Percentiles rank a stretch among this genome's conserved stretches.
phyloP scores from a whole-genome alignment of 1,284 basidiomycete genomes.

The Lignosus rhinocerotis region DNA sequence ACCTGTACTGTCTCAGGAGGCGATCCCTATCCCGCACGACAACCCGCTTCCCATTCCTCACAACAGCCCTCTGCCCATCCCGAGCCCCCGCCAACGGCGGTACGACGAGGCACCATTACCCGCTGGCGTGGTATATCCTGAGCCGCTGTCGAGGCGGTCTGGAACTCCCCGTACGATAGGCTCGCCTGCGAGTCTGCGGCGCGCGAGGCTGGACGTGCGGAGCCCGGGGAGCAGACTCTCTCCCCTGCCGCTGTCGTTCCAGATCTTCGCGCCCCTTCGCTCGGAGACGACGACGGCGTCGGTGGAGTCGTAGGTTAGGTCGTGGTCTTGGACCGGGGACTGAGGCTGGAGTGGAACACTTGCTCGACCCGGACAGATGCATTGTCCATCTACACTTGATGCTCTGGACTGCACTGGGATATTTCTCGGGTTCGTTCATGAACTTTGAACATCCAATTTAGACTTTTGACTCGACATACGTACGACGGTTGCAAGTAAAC shows the following conservation, averaged over 20 bases:
- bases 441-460: too few species aligned
- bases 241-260: conserved; percentile 16
- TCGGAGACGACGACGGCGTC: conserved; percentile 4
- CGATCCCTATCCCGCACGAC: conserved; percentile 2
- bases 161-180: neutral
- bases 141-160: conserved; percentile 16
- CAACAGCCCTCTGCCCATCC: conserved; percentile 6
- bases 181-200: conserved; percentile 9
- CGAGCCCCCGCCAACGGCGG: conserved; percentile 9
- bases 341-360: too few species aligned
- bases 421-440: too few species aligned
- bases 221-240: conserved; percentile 20
- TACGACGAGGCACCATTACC: conserved; percentile 26
- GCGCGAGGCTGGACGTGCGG: conserved; percentile 9
- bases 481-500: neutral
- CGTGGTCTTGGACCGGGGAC: conserved; percentile 16
- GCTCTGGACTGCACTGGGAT: too few species aligned
- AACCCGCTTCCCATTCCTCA: conserved; percentile 11
- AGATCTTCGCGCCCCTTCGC: conserved; percentile 16
- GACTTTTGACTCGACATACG: too few species aligned
- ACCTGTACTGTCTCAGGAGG: conserved; percentile 6
- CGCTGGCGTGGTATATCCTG: conserved; percentile 24
- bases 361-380: too few species aligned
- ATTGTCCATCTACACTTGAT: too few species aligned
- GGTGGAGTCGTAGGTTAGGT: conserved; percentile 20